These are phyloP conservation scores for Fomitopsis pinicola DNA, from an alignment of 1,284 basidiomycete species.

Conservation along the genomic window DNA sequence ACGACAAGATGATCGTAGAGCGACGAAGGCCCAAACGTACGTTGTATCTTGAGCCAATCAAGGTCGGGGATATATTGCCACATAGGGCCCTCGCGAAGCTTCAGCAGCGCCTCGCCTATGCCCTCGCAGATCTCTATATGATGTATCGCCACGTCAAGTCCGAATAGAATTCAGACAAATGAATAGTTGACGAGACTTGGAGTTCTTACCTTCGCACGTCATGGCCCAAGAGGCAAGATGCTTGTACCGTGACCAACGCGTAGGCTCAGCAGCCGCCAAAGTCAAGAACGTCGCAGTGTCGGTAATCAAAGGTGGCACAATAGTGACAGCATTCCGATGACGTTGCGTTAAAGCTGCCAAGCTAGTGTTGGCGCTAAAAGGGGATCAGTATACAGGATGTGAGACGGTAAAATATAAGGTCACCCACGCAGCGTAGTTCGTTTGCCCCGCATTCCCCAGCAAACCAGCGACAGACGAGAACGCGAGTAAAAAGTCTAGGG, in stretches of 20 bases:
- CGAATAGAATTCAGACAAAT: background rate
- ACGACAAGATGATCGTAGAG: constrained; percentile 21
- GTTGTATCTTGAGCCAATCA: constrained; percentile 23
- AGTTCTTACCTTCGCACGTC: constrained; percentile 20
- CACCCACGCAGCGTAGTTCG: constrained; percentile 33
- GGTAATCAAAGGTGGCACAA: constrained; percentile 29
- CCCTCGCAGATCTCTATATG: constrained; percentile 26
- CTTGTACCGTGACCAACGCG: constrained; percentile 5
- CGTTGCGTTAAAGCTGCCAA: constrained; percentile 16
- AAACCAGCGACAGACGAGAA: constrained; percentile 30
- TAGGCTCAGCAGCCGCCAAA: background rate
- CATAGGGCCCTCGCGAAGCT: constrained; percentile 16
- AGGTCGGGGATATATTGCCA: constrained; percentile 27
- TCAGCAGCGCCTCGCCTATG: constrained; percentile 23
- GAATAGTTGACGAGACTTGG: no score
- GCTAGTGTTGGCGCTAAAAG: constrained; percentile 29
- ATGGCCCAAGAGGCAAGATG: constrained; percentile 21
- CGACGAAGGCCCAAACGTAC: constrained; percentile 16
- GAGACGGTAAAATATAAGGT: background rate
- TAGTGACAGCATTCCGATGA: constrained; percentile 29
- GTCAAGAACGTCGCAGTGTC: constrained; percentile 19
- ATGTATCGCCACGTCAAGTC: background rate
- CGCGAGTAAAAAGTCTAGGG: constrained; percentile 31
- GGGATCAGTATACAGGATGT: background rate
- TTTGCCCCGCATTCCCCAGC: constrained; percentile 34